A percentile compares a stretch with the other conserved stretches of the same genome.
Evolutionary conservation across 2,329 filamentous ascomycete genomes (phyloP).

Genomic region (Periconia digitata): DNA sequence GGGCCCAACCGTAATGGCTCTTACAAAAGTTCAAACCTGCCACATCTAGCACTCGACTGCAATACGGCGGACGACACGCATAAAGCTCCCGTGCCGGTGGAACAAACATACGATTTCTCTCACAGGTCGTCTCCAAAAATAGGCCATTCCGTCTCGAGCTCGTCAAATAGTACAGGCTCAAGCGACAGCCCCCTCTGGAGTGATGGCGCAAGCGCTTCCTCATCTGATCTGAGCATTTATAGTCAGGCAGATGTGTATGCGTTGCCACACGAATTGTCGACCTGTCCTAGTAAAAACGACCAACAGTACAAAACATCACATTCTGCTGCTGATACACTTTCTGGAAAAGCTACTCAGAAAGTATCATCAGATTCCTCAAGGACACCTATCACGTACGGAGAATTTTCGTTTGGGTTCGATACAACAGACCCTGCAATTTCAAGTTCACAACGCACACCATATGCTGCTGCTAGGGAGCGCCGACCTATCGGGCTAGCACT

Average conservation of each 20-base stretch:
- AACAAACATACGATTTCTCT: slow-evolving; percentile 19
- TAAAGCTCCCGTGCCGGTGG: slow-evolving; percentile 23
- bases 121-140: slow-evolving; percentile 1
- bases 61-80: slow-evolving; percentile 7
- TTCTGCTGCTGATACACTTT: slow-evolving; percentile 20
- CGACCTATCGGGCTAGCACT: slow-evolving; percentile 11
- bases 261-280: slow-evolving; percentile 5
- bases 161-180: slow-evolving; percentile 31
- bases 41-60: slow-evolving; percentile 9
- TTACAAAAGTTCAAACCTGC: background rate
- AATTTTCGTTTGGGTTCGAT: slow-evolving; percentile 16
- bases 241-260: slow-evolving; percentile 8
- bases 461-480: background rate
- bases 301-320: slow-evolving; percentile 32
- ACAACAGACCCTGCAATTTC: background rate
- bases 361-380: background rate
- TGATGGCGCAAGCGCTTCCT: slow-evolving; percentile 27
- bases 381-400: slow-evolving; percentile 8
- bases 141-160: slow-evolving; percentile 15
- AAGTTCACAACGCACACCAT: background rate
- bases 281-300: slow-evolving; percentile 22
- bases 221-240: slow-evolving; percentile 31
- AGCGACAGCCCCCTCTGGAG: slow-evolving; percentile 32
- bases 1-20: slow-evolving; percentile 11
- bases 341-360: slow-evolving; percentile 6